Evolutionary conservation across 495 filamentous ascomycete genomes (phyloP).

Genomic region (Cercophora samala): DNA sequence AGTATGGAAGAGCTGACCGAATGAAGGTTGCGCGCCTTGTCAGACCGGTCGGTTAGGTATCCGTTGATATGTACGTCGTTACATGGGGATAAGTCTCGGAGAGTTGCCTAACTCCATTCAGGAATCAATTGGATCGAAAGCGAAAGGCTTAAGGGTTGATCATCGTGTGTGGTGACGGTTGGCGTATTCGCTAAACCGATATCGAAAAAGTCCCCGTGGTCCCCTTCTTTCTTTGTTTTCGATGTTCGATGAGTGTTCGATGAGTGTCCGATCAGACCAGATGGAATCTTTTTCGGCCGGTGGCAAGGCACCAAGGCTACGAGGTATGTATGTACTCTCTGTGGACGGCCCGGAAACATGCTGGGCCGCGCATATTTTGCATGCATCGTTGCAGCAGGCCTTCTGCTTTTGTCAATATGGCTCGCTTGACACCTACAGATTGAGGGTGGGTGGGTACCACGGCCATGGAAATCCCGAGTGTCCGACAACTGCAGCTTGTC

Average conservation of each 20-base stretch:
- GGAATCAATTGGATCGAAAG: background rate
- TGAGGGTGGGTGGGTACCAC: background rate
- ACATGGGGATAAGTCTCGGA: background rate
- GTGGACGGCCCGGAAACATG: background rate
- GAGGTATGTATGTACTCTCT: background rate
- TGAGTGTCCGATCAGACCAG: background rate
- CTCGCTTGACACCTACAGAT: background rate
- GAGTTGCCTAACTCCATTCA: background rate
- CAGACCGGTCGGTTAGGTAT: background rate
- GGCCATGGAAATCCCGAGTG: background rate
- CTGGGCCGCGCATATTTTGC: too few relatives aligned
- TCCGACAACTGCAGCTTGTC: background rate
- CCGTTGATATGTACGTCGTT: background rate
- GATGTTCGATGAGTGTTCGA: background rate
- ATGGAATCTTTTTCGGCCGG: background rate
- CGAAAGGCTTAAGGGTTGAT: background rate
- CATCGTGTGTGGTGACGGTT: background rate
- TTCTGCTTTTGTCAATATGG: background rate
- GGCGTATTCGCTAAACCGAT: background rate
- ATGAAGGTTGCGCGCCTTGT: background rate
- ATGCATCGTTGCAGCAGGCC: background rate
- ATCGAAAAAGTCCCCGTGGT: background rate
- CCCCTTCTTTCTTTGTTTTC: background rate
- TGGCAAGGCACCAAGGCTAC: background rate
- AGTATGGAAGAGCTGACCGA: background rate